Evolutionary conservation across 352 stramenopile species (phyloP).

Genomic region (Globisporangium alternatum): DNA sequence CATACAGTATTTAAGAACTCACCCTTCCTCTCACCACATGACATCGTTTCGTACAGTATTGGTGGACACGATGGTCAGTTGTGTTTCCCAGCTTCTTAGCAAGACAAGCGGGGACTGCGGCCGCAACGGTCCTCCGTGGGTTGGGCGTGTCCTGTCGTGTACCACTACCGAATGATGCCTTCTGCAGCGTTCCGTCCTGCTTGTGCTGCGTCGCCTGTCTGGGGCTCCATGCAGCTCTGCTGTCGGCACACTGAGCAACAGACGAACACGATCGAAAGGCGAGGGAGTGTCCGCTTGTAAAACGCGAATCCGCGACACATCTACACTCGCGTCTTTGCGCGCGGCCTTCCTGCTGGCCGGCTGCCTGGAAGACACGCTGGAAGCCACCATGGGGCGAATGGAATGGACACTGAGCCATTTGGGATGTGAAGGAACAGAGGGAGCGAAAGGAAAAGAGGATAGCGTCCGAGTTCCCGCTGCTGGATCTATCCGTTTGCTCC

Average conservation of each 20-base stretch:
- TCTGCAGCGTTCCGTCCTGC: no score
- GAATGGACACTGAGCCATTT: background rate
- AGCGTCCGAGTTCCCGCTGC: background rate
- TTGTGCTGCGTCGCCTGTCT: no score
- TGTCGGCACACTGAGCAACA: background rate
- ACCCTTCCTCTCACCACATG: no score
- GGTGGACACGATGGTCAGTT: background rate
- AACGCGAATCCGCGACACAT: background rate
- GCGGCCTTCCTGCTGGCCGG: background rate
- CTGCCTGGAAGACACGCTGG: background rate
- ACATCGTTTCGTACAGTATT: no score
- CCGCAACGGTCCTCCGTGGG: no score
- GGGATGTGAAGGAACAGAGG: background rate
- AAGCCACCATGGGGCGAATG: background rate
- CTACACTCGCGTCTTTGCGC: background rate
- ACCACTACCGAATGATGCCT: no score
- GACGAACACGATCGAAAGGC: background rate
- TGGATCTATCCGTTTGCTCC: background rate
- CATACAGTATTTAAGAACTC: no score
- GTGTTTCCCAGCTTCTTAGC: no score
- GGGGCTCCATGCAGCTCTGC: no score
- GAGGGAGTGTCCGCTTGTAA: background rate
- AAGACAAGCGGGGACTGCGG: no score
- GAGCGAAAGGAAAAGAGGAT: background rate
- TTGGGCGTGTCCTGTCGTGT: no score